Conservation (phyloP, 2,329 filamentous ascomycete species). For the Clarireedia paspali region DNA sequence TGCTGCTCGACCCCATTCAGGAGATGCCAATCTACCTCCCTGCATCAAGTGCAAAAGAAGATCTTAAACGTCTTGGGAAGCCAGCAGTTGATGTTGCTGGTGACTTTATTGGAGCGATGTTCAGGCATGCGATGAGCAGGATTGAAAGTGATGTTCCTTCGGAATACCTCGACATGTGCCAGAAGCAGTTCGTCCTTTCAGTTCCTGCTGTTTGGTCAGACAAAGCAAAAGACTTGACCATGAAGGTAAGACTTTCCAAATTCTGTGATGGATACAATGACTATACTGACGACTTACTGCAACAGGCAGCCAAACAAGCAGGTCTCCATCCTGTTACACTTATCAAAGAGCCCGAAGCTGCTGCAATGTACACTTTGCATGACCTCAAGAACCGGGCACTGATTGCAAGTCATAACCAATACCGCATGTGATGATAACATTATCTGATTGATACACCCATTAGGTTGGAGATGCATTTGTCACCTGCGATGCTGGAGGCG, state of each 20-base stretch:
- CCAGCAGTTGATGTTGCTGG: conserved; percentile 41
- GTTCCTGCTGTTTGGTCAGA: conserved; percentile 54
- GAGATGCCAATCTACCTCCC: conserved; percentile 12
- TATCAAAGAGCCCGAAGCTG: conserved; percentile 18
- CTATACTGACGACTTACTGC: neutral
- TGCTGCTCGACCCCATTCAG: conserved; percentile 24
- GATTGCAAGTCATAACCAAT: conserved; percentile 13
- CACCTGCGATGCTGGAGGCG: conserved; percentile 29
- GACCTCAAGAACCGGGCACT: conserved; percentile 3
- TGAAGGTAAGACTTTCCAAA: conserved; percentile 28
- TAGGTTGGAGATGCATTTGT: conserved; percentile 25
- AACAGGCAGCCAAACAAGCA: conserved; percentile 12
- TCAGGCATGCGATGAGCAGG: conserved; percentile 38
- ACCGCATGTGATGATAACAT: neutral
- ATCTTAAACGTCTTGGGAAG: conserved; percentile 35
- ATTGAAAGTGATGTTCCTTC: conserved; percentile 37
- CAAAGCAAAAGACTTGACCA: conserved; percentile 43
- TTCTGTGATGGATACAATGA: neutral
- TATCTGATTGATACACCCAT: neutral
- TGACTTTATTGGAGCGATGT: conserved; percentile 27
- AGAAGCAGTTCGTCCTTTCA: conserved; percentile 47
- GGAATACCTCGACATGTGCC: conserved; percentile 35
- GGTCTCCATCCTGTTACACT: conserved; percentile 4
- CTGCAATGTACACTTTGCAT: conserved; percentile 14
- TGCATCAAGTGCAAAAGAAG: conserved; percentile 16